Conservation (phyloP, 2,329 filamentous ascomycete species). For the Trichoderma breve region DNA sequence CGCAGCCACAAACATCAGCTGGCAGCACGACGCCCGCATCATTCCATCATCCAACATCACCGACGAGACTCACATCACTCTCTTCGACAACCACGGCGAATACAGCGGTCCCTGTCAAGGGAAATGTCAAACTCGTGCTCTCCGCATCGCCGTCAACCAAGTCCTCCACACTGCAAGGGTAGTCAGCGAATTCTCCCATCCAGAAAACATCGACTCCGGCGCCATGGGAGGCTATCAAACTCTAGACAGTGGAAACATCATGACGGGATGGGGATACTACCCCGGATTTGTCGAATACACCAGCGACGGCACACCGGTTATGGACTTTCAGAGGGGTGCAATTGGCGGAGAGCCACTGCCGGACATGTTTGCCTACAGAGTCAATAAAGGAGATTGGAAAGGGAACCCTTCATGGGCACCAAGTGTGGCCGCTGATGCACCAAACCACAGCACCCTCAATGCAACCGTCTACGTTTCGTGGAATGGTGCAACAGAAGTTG, state of each 20-base stretch:
- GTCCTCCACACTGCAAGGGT: neutral
- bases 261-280: constrained; percentile 2
- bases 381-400: neutral
- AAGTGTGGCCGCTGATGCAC: neutral
- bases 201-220: neutral
- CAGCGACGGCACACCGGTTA: neutral
- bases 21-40: constrained; percentile 10
- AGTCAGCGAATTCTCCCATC: neutral
- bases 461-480: constrained; percentile 3
- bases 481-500: constrained; percentile 2
- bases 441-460: neutral
- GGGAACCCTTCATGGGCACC: neutral
- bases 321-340: neutral
- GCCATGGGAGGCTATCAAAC: constrained; percentile 4
- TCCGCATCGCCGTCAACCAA: neutral
- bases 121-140: neutral
- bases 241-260: neutral
- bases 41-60: neutral
- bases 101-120: neutral
- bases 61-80: neutral
- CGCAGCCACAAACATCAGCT: constrained; percentile 6
- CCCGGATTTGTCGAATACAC: constrained; percentile 2
- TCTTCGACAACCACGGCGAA: constrained; percentile 13
- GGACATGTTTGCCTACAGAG: constrained; percentile 10
- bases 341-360: neutral